Base-by-base conservation (phyloP, 2,329 filamentous ascomycete genomes). In the Alternaria postmessia region DNA sequence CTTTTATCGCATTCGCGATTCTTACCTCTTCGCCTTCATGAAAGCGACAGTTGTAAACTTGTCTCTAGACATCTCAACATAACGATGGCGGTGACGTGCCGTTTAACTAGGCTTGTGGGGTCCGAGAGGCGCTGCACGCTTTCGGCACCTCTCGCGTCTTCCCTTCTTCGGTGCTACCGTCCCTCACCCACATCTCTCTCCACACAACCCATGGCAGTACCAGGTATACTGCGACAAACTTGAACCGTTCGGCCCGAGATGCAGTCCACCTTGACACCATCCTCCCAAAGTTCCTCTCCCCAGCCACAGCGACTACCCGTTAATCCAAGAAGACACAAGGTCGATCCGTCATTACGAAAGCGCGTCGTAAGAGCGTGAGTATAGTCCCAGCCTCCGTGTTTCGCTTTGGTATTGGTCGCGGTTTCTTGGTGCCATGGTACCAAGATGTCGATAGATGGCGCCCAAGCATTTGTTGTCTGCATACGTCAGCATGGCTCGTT, bases 241-340 rank as follows among this genome's bases (percentile, higher is more conserved):
- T 41, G 38, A 41, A 48, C 49, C 8, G 16, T 32, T 59, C 64
- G 46, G 55, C 38, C 54, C 43, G 36, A 64, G 39, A 66, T 68
- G 65, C 59, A 59, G 30, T 52, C 57, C 49, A 59, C 56, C 41
- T 47, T 42, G 38, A 57, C 48, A 12, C 61, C 59, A 14, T 54
- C 56, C 8, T 54, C 59, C 42, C 58, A 61, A 16, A 52, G 52
- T 43, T 61, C 57, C 22, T 65, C 64, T 42, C 57, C 57, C 7
- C 64, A 62, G 28, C 60, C 57, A 22, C 62, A 66, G 47, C 67
- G 67, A 20, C 26, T 71, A 18, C 69, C 69, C 3, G 67, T 71
- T 18, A 71, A 71, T 39, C 69, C 67, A 47, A 62, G 69, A 38
- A 57, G 69, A n/a, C 63, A 65, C 57, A 71, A 71, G 47, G 69